Conservation (phyloP, 768 basidiomycete genomes). For the Cystofilobasidium ferigula region DNA sequence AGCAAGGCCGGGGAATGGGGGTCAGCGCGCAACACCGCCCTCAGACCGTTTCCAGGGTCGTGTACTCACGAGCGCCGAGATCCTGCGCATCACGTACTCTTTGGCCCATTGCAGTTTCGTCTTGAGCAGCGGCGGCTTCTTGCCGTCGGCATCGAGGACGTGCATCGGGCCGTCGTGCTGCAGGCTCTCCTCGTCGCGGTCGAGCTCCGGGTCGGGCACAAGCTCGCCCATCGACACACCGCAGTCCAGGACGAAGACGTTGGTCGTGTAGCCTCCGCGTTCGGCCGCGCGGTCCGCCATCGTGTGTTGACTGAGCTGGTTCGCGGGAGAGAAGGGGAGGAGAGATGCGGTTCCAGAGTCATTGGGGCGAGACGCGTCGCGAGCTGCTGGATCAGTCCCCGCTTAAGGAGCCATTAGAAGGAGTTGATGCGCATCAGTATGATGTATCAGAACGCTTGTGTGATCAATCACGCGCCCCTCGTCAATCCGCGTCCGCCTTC, state of each 20-base stretch:
- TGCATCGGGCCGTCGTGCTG: constrained; percentile 41
- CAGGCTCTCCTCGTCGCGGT: constrained; percentile 47
- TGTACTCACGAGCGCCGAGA: constrained; percentile 69
- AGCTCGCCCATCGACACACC: constrained; percentile 71
- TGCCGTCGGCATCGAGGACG: constrained; percentile 27
- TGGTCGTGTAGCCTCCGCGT: constrained; percentile 35
- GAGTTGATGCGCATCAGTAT: too few species aligned
- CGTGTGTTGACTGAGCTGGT: too few species aligned
- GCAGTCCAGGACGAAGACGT: constrained; percentile 68
- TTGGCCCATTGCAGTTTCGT: constrained; percentile 71
- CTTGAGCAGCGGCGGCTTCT: constrained; percentile 49
- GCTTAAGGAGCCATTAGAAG: too few species aligned
- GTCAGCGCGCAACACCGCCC: neutral
- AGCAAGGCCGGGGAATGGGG: neutral
- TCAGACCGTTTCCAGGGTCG: neutral
- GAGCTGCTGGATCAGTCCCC: too few species aligned
- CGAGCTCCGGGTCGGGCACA: constrained; percentile 16
- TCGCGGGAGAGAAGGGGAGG: too few species aligned
- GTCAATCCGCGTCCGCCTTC: too few species aligned
- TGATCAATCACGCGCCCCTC: too few species aligned
- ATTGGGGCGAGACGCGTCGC: too few species aligned
- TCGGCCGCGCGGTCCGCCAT: constrained; percentile 23
- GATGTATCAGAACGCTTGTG: too few species aligned
- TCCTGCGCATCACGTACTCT: constrained; percentile 77
- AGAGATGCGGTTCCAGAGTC: too few species aligned